A percentile compares a stretch with the other conserved stretches of the same genome.
Evolutionary conservation across 2,329 filamentous ascomycete species (phyloP).

Genomic region (Sporothrix pseudoabietina): DNA sequence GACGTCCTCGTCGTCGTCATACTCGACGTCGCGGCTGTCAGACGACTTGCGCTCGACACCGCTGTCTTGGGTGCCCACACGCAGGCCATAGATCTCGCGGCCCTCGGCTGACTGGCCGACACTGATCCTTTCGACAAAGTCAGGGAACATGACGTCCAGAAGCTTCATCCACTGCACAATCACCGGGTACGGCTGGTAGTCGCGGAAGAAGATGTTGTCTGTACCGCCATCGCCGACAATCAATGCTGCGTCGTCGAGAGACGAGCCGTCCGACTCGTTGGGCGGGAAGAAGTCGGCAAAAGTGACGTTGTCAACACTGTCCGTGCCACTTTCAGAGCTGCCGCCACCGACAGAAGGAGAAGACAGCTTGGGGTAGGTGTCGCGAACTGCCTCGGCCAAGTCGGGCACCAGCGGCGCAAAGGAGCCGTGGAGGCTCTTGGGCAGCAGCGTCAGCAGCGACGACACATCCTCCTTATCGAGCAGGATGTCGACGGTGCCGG

Average conservation of each 20-base stretch:
- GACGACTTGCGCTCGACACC: neutral
- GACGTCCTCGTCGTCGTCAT: slow-evolving; percentile 34
- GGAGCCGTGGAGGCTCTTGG: slow-evolving; percentile 68
- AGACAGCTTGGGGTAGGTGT: slow-evolving; percentile 63
- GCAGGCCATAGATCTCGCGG: slow-evolving; percentile 79
- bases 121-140: slow-evolving; percentile 66
- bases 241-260: neutral
- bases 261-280: neutral
- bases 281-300: slow-evolving; percentile 30
- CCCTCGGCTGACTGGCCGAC: slow-evolving; percentile 89
- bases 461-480: slow-evolving; percentile 74
- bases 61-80: slow-evolving; percentile 57
- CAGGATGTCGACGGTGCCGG: slow-evolving; percentile 72
- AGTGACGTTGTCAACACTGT: too few species aligned
- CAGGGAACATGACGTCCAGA: slow-evolving; percentile 83
- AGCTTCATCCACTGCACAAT: slow-evolving; percentile 75
- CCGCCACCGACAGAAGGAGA: slow-evolving; percentile 27
- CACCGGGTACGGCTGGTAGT: slow-evolving; percentile 86
- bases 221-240: slow-evolving; percentile 38
- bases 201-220: slow-evolving; percentile 84
- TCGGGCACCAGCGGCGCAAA: slow-evolving; percentile 79
- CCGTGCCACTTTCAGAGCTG: too few species aligned
- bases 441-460: slow-evolving; percentile 77
- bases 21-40: slow-evolving; percentile 35
- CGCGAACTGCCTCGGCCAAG: slow-evolving; percentile 73